phyloP scores from a whole-genome alignment of 2,329 filamentous ascomycete species.

The Calonectria pteridis region DNA sequence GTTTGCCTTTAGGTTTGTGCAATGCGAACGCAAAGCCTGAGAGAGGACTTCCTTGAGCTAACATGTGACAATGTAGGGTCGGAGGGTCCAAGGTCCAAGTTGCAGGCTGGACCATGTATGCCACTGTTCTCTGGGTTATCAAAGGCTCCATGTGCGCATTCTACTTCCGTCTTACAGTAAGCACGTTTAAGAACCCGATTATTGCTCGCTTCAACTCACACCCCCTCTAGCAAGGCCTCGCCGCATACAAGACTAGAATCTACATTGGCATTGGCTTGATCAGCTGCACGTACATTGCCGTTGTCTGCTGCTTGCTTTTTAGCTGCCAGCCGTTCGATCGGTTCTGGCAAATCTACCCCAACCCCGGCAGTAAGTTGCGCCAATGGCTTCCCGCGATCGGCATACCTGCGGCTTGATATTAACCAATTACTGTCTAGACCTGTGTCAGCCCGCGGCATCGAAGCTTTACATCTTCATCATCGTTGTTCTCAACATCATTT shows the following conservation, averaged over 20 bases:
- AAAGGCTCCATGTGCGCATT: slow-evolving; percentile 66
- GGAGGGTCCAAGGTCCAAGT: slow-evolving; percentile 67
- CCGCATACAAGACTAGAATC: slow-evolving; percentile 40
- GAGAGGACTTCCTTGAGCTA: not conserved
- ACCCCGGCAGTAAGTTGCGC: slow-evolving; percentile 53
- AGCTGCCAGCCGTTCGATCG: slow-evolving; percentile 51
- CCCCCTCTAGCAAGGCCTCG: slow-evolving; percentile 37
- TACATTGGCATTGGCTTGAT: slow-evolving; percentile 51
- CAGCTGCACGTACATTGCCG: slow-evolving; percentile 47
- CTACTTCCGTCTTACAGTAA: slow-evolving; percentile 63
- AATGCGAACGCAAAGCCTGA: not conserved
- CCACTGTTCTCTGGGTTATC: slow-evolving; percentile 62
- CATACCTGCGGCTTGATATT: slow-evolving; percentile 40
- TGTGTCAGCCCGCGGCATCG: slow-evolving; percentile 55
- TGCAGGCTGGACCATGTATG: slow-evolving; percentile 64
- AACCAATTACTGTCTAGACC: slow-evolving; percentile 56
- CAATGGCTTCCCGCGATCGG: slow-evolving; percentile 39
- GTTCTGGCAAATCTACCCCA: slow-evolving; percentile 57
- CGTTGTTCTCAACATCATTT: slow-evolving; percentile 52
- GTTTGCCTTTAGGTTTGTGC: slow-evolving; percentile 46
- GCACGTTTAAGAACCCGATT: slow-evolving; percentile 42
- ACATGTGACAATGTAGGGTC: slow-evolving; percentile 48
- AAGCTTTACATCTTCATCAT: slow-evolving; percentile 54
- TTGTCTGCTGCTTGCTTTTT: slow-evolving; percentile 50
- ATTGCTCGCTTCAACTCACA: slow-evolving; percentile 38